Evolutionary conservation across 768 basidiomycete species (phyloP).

Genomic region (Auricularia cornea): DNA sequence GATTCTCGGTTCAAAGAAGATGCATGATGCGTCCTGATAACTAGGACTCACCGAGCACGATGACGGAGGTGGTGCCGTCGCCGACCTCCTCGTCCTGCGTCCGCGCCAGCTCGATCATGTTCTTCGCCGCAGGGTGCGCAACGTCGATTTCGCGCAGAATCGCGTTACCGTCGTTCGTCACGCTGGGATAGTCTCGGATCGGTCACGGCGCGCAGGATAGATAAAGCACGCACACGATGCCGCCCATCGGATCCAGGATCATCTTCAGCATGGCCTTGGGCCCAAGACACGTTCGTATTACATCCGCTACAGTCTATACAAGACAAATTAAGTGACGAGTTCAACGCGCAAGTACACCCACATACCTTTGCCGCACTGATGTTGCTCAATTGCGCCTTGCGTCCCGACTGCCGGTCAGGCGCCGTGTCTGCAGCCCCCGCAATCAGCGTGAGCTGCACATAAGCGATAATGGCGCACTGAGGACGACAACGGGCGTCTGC

Average conservation of each 20-base stretch:
- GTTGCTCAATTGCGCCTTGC: conserved; percentile 94
- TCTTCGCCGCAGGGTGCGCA: conserved; percentile 97
- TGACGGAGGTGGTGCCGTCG: conserved; percentile 96
- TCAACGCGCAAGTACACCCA: background rate
- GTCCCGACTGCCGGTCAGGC: conserved; percentile 87
- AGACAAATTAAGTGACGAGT: background rate
- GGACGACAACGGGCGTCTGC: conserved; percentile 77
- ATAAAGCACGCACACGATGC: conserved; percentile 62
- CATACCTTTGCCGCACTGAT: conserved; percentile 93
- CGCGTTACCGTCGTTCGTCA: conserved; percentile 99
- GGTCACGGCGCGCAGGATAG: background rate
- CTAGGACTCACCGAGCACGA: conserved; percentile 85
- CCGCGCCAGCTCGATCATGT: conserved; percentile 96
- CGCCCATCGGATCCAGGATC: conserved; percentile 99
- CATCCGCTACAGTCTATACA: conserved; percentile 87
- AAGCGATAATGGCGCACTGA: conserved; percentile 45
- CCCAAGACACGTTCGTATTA: conserved; percentile 93
- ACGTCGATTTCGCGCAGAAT: conserved; percentile 98
- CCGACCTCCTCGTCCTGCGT: conserved; percentile 99
- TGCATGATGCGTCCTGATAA: too few species aligned
- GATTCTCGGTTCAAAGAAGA: too few species aligned
- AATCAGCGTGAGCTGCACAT: background rate
- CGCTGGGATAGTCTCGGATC: conserved; percentile 36
- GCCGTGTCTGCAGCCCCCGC: conserved; percentile 58
- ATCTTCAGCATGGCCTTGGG: conserved; percentile 99